Evolutionary conservation across 2,329 filamentous ascomycete genomes (phyloP), one percentile per base, ranked within the genome.

Genomic region (Piedraia hortae): DNA sequence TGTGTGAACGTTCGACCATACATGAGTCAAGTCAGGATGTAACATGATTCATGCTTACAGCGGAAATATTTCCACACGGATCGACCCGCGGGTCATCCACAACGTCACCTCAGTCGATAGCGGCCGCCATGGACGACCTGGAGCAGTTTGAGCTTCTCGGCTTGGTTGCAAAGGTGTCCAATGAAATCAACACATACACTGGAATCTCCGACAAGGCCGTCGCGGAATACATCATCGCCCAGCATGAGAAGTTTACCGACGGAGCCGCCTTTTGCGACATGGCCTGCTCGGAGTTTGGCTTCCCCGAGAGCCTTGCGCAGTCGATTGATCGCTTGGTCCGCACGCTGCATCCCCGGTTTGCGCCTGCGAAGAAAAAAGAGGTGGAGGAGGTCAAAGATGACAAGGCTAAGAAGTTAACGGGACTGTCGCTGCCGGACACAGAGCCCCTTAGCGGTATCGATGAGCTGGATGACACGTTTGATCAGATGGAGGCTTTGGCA

Each of bases 171-270:
- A 90, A 82, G 46, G 77, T 97, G 35, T 78, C 78, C 8, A 82
- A 73, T 10, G 85, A 97, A 47, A 58, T 97, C 23, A 71, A 89
- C 37, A 97, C 97, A 41, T 75, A 97, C 48, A 50, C 93, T 27
- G 77, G 80, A 25, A 65, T 91, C 36, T 72, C 62, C 42, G 80
- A 97, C 49, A 91, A 89, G 48, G 90, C 77, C 4, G 64, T 97
- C 12, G 80, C 85, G 34, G 85, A 97, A 47, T 97, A 90, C 42
- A 65, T 97, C 37, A 90, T 97, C 40, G 73, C 73, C 29, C 72
- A 90, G 42, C 75, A 89, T 36, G 48, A 70, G 42, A 62, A 80
- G 57, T 72, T 66, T 50, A 57, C 54, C 22, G 59, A 59, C 13
- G 54, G 74, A 25, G 46, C 57, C 23, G 66, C 72, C 13, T 97